Evolutionary conservation across 352 stramenopile genomes (phyloP), one percentile per base, ranked within the genome.

Genomic region (Globisporangium apiculatum): DNA sequence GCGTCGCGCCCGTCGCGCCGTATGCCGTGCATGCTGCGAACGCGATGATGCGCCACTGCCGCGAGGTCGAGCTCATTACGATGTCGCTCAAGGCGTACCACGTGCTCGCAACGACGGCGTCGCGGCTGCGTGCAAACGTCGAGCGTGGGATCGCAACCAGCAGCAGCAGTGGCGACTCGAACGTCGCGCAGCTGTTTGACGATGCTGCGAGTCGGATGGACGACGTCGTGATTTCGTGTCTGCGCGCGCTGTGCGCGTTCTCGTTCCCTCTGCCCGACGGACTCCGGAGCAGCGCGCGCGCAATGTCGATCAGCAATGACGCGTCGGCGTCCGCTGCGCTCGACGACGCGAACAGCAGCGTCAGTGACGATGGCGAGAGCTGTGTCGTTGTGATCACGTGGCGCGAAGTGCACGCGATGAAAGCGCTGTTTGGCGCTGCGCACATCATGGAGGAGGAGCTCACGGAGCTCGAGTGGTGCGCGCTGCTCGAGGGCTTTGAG

Each of bases 321-420:
- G 66, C 61, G 0, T 59, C 66, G 4, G 11, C 7, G 7, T 51
- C 15, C 9, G 61, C 83, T 8, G 63, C 81, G 59, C 45, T 48
- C 3, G 68, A 87, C 17, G 78, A 90, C 49, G 53, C 36, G 9
- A 31, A 2, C 24, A 31, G 24, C 24, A 31, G 24, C 24, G 57
- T 55, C 12, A 46, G 61, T 2, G 76, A 90, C 6, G 79, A 92
- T 60, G 79, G 73, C 7, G 78, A 90, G 42, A 86, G 73, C 38
- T 88, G 69, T 52, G 47, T 84, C 7, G 76, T 90, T 18, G 61
- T 77, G 36, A 69, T 92, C 49, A 91, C 71, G 47, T 94, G 85
- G 85, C 75, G 83, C 36, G 80, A 94, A 65, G 79, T 94, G 37
- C 85, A 92, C 46, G 85, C 85, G n/a, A 94, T 94, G 85, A 94